Base-by-base conservation (phyloP, 768 basidiomycete genomes). In the Hygrocybe coccinea region DNA sequence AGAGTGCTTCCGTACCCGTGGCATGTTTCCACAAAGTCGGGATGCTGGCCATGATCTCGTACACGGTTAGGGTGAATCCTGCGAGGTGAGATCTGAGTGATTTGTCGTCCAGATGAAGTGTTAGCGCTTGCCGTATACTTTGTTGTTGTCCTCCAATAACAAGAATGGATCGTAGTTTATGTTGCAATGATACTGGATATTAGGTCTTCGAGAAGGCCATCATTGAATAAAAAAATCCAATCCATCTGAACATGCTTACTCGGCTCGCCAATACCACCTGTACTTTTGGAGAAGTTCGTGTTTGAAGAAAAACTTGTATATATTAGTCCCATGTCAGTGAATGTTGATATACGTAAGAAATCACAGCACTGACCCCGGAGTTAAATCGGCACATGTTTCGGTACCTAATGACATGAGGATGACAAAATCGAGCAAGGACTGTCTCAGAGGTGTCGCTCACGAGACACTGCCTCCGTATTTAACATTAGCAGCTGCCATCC, bases 371-470 rank as follows among this genome's bases (percentile, higher is more conserved):
- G 59, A 84, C 83, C 10, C 84, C 85, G 19, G 83, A 84, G 66
- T 87, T 85, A 67, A 81, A 89, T 35, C 86, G 76, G 67, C 87
- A 89, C 87, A 89, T 87, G 59, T 87, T 86, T 6, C 86, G 77
- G 61, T 89, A 87, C 5, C 85, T 86, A 17, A 22, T 44, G 8
- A 25, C 44, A 14, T 4, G 22, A n/a, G n/a, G n/a, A n/a, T n/a
- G n/a, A n/a, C n/a, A n/a, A n/a, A n/a, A n/a, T n/a, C n/a, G n/a
- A n/a, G n/a, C n/a, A n/a, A n/a, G n/a, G n/a, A n/a, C n/a, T n/a
- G n/a, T n/a, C n/a, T n/a, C n/a, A n/a, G 14, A 29, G 10, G 9
- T 10, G 19, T 17, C 38, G 5, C 17, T 2, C 2, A 29, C 14
- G 41, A 29, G 8, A 6, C 0, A 72, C 74, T 41, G 72, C 77